Conservation (phyloP, 2,329 filamentous ascomycete genomes). For the Cladophialophora carrionii region DNA sequence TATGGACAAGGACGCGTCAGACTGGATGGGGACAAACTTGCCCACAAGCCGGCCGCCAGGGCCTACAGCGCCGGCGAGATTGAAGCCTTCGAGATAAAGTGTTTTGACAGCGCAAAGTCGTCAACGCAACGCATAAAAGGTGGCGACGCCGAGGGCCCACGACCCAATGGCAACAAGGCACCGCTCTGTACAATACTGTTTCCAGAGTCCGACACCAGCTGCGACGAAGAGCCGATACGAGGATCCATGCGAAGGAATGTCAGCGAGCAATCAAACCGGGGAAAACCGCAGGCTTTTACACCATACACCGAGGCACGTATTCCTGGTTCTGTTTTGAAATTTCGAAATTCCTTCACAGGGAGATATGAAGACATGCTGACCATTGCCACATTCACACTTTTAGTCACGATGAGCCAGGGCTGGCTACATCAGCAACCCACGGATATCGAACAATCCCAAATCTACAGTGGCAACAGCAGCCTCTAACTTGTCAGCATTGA, state of each 20-base stretch:
- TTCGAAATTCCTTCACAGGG: no score
- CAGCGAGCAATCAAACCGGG: neutral
- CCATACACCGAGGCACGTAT: neutral
- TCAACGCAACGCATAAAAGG: no score
- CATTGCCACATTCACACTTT: neutral
- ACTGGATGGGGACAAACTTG: slow-evolving; percentile 6
- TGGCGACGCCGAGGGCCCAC: no score
- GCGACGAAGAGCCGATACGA: neutral
- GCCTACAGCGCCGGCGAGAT: slow-evolving; percentile 3
- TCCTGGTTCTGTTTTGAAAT: neutral
- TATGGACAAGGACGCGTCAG: neutral
- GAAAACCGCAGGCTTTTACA: neutral
- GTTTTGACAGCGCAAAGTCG: neutral
- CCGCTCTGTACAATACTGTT: no score
- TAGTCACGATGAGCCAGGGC: neutral
- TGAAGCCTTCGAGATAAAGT: neutral
- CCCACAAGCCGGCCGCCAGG: neutral
- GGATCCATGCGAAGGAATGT: neutral
- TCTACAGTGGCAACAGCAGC: neutral
- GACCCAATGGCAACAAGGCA: neutral
- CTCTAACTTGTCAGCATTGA: neutral
- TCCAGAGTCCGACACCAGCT: neutral
- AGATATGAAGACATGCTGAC: neutral
- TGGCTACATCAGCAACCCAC: neutral
- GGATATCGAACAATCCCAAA: no score